phyloP scores from a whole-genome alignment of 305 asterid genomes.

The Fraxinus sp. region DNA sequence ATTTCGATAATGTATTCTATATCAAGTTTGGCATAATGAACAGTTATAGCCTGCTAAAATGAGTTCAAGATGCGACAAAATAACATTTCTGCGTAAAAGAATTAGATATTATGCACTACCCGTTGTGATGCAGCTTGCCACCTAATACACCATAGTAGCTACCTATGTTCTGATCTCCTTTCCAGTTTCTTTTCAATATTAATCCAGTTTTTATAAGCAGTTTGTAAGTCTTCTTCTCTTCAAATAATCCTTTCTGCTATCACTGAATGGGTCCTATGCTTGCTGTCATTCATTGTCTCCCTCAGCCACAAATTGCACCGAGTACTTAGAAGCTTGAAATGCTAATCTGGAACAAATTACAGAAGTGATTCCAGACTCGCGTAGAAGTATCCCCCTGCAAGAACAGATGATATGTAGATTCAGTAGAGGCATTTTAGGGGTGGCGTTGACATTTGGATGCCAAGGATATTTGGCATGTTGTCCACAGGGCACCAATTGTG shows the following conservation, averaged over 20 bases:
- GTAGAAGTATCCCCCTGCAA: not conserved
- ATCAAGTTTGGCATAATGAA: not conserved
- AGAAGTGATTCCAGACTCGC: not conserved
- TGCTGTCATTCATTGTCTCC: not conserved
- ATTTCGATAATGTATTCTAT: not conserved
- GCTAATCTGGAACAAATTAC: not conserved
- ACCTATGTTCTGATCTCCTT: not conserved
- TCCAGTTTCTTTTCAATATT: not conserved
- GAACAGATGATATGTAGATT: not conserved
- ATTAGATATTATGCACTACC: too few species aligned
- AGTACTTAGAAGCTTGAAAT: not conserved
- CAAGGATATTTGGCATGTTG: not conserved
- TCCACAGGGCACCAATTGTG: too few species aligned
- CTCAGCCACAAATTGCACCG: not conserved
- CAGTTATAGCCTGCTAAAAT: too few species aligned
- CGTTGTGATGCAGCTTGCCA: not conserved
- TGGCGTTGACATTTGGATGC: not conserved
- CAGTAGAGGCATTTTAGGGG: not conserved
- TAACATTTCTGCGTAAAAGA: not conserved
- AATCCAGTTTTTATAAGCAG: not conserved
- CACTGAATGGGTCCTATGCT: not conserved
- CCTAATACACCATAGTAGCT: not conserved
- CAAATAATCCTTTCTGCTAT: not conserved
- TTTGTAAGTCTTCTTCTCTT: not conserved
- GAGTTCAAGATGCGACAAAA: not conserved